Evolutionary conservation across 2,329 filamentous ascomycete genomes (phyloP).

Genomic region (Trichoderma brevicompactum): DNA sequence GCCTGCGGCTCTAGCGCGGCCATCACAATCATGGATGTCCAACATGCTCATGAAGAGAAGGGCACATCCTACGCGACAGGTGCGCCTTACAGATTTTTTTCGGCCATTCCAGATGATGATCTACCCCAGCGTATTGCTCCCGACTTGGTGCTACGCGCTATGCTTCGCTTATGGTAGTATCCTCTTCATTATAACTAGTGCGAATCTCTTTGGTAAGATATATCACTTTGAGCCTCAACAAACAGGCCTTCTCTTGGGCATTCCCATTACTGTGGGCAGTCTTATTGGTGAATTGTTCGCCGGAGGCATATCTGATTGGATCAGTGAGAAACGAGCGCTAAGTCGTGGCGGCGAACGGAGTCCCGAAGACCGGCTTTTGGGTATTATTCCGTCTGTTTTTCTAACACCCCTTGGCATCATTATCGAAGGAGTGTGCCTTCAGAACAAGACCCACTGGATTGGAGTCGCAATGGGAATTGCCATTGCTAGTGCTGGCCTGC

Average conservation of each 20-base stretch:
- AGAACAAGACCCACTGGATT: constrained; percentile 24
- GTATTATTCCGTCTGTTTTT: constrained; percentile 1
- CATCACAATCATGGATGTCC: constrained; percentile 18
- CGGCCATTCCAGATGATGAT: constrained; percentile 22
- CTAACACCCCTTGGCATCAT: constrained; percentile 15
- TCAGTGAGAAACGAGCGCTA: constrained; percentile 18
- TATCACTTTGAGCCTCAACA: constrained; percentile 22
- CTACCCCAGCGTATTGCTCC: constrained; percentile 15
- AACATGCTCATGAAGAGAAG: constrained; percentile 24
- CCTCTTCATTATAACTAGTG: constrained; percentile 21
- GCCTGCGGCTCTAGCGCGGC: constrained; percentile 14
- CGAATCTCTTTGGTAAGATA: constrained; percentile 18
- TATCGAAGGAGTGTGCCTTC: constrained; percentile 19
- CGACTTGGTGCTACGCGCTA: constrained; percentile 15
- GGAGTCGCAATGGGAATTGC: constrained; percentile 24
- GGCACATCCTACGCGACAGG: constrained; percentile 15
- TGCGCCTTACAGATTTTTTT: not conserved
- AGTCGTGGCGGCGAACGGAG: constrained; percentile 13
- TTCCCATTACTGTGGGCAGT: constrained; percentile 22
- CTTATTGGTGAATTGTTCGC: constrained; percentile 19
- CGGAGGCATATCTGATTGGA: constrained; percentile 22
- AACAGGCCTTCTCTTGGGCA: constrained; percentile 12
- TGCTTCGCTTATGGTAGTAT: constrained; percentile 23
- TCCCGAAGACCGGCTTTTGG: constrained; percentile 20
- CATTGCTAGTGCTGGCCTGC: constrained; percentile 13